A percentile compares a stretch with the other conserved stretches of the same genome.
These are phyloP conservation scores for Furculomyces boomerangus DNA, from an alignment of 371 early-diverging fungal genomes.

Conservation along the genomic window DNA sequence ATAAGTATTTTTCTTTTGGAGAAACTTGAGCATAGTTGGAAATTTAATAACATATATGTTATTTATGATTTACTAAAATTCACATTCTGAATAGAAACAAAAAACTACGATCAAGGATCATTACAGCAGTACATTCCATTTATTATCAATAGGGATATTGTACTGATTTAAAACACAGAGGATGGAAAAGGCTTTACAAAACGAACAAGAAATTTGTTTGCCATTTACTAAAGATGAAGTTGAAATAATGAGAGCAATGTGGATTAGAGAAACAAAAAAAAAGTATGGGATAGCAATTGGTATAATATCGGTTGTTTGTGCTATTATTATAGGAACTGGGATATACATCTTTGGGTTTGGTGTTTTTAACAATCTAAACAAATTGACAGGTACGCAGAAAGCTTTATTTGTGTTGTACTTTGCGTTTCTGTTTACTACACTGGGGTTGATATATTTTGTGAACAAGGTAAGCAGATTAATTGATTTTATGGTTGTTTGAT, in stretches of 20 bases:
- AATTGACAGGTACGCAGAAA: neutral
- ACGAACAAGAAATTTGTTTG: neutral
- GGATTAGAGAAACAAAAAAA: neutral
- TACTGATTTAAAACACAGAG: no score
- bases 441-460: neutral
- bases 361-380: neutral
- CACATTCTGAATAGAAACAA: neutral
- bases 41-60: no score
- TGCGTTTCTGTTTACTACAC: neutral
- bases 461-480: neutral
- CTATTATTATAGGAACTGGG: neutral
- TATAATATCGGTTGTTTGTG: neutral
- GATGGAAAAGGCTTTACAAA: no score
- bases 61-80: neutral
- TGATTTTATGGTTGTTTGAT: neutral
- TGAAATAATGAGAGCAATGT: neutral
- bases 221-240: neutral
- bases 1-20: no score
- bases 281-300: neutral
- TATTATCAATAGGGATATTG: neutral
- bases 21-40: no score
- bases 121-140: neutral
- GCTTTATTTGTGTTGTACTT: neutral
- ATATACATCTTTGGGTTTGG: neutral
- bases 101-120: neutral